phyloP scores from a whole-genome alignment of 2,329 filamentous ascomycete genomes.

The Meredithiella fracta region DNA sequence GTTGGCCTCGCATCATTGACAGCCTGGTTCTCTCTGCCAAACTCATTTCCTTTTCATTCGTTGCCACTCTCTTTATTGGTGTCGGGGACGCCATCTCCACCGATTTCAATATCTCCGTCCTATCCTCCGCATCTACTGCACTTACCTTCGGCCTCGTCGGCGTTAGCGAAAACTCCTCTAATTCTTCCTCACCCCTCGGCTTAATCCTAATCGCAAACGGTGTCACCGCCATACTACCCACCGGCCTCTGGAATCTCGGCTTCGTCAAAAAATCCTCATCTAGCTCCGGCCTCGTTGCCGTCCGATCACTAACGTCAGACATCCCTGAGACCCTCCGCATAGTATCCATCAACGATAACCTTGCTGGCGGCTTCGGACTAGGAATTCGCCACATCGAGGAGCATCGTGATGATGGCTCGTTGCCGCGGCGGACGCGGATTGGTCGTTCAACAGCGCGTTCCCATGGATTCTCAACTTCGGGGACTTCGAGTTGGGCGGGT shows the following conservation, averaged over 20 bases:
- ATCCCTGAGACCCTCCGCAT: neutral
- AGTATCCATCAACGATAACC: neutral
- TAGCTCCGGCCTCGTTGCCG: neutral
- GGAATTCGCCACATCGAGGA: neutral
- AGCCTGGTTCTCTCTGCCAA: constrained; percentile 66
- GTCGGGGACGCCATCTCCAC: constrained; percentile 41
- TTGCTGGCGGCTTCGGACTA: constrained; percentile 8
- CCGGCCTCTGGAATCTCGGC: neutral
- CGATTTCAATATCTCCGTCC: constrained; percentile 40
- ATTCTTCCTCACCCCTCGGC: neutral
- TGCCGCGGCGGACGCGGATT: constrained; percentile 9
- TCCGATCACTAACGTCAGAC: neutral
- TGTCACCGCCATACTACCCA: neutral
- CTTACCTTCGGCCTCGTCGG: neutral
- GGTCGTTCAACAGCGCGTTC: constrained; percentile 7
- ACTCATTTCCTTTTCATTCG: constrained; percentile 39
- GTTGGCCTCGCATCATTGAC: constrained; percentile 46
- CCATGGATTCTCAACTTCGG: neutral
- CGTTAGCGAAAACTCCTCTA: neutral
- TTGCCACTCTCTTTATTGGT: constrained; percentile 30
- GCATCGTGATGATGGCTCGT: constrained; percentile 8
- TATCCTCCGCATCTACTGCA: constrained; percentile 33
- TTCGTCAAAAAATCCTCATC: neutral
- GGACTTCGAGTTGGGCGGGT: neutral
- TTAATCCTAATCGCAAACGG: neutral